These are phyloP conservation scores for Aspergillus quadrilineatus DNA, from an alignment of 2,329 filamentous ascomycete species.

Conservation along the genomic window DNA sequence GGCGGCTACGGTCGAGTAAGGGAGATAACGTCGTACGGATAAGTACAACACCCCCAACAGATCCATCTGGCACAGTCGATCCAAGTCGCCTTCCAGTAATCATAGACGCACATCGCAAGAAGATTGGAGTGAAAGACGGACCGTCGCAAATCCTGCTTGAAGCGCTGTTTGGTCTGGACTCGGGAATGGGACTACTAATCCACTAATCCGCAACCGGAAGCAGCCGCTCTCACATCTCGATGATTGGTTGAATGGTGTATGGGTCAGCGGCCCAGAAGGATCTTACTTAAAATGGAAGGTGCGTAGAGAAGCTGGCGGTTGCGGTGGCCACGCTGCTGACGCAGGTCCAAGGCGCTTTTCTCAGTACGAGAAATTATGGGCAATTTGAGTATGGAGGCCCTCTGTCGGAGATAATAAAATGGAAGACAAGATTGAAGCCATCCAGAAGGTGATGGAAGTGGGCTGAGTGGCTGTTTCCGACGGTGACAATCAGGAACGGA, in stretches of 20 bases:
- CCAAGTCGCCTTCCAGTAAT: not conserved
- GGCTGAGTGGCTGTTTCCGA: slow-evolving; percentile 12
- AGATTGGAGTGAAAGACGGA: not conserved
- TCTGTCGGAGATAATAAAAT: not conserved
- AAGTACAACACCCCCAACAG: slow-evolving; percentile 1
- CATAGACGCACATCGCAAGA: not conserved
- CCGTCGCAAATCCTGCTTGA: slow-evolving; percentile 2
- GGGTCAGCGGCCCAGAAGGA: not conserved
- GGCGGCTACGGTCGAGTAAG: slow-evolving; percentile 7
- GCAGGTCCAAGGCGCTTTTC: not conserved
- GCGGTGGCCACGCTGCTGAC: not conserved
- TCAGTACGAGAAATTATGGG: not conserved
- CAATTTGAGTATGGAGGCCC: not conserved
- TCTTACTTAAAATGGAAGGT: slow-evolving; percentile 8
- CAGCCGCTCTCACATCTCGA: not conserved
- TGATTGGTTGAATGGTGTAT: not conserved
- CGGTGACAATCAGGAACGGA: slow-evolving; percentile 14
- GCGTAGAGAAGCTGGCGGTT: not conserved
- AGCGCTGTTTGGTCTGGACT: slow-evolving; percentile 4
- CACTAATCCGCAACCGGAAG: not conserved
- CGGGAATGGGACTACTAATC: slow-evolving; percentile 1
- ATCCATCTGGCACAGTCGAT: not conserved
- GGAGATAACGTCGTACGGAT: slow-evolving; percentile 3
- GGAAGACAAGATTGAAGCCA: not conserved
- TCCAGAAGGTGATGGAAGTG: not conserved